Evolutionary conservation across 345 rosid genomes (phyloP), one percentile per base, ranked within the genome.

Genomic region (Noccaea caerulescens): DNA sequence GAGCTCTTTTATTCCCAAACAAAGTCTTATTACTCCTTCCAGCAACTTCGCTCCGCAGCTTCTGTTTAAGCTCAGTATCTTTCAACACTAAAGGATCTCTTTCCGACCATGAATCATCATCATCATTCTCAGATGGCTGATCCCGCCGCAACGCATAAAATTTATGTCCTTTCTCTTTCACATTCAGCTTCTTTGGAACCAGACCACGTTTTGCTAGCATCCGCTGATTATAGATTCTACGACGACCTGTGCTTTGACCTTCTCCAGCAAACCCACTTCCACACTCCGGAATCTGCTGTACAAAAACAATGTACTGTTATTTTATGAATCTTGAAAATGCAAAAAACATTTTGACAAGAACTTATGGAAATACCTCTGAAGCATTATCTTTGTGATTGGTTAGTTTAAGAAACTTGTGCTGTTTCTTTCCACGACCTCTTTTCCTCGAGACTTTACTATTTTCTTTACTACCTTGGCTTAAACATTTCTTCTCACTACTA

Each of bases 151-250:
- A 65, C 72, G 79, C 65, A 83, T 80, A 86, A 79, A 81, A 71
- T 38, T 82, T 75, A 69, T 85, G 70, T 51, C 47, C 73, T 52
- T 66, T 59, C 69, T 73, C 80, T 52, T 66, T 59, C 69, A 72
- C 80, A 49, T 64, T 63, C 12, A 70, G 54, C 84, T 84, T 88
- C 82, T 84, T 91, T 8, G 82, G 42, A 16, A 82, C 59, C 75
- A 82, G 73, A 23, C 83, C 76, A 80, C 81, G 83, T 81, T 89
- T 88, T 3, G 95, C 81, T 73, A 87, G 71, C 63, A 80, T 79
- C 86, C 95, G 81, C 53, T 79, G 85, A 68, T 81, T 81, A 54
- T 81, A 82, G 58, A 81, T 80, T 77, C 89, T 86, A 68, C 81
- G 82, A 71, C 78, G 84, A 86, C 81, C 64, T 59, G 42, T 81